A percentile compares a stretch with the other conserved stretches of the same genome.
phyloP scores from a whole-genome alignment of 768 basidiomycete genomes.

The Agaricus blazei region DNA sequence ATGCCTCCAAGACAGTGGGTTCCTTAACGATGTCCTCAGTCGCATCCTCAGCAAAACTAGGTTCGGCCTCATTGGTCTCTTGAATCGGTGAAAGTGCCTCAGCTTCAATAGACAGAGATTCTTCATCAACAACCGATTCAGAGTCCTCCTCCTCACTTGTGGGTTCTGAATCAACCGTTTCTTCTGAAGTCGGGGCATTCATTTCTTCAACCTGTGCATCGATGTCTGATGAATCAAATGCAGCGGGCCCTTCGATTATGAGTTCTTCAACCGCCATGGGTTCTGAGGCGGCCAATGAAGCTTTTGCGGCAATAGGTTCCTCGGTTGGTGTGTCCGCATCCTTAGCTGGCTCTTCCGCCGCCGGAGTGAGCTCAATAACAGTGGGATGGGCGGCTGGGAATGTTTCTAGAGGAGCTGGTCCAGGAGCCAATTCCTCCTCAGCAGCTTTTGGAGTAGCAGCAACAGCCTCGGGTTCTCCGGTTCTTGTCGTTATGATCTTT shows the following conservation, averaged over 20 bases:
- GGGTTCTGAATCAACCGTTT: neutral
- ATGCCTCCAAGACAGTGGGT: neutral
- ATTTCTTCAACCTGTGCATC: neutral
- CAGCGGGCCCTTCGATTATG: neutral
- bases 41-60: neutral
- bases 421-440: neutral
- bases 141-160: neutral
- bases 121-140: neutral
- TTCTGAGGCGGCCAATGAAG: neutral
- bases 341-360: too few species aligned
- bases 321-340: neutral
- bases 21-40: neutral
- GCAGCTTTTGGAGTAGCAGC: too few species aligned
- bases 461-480: too few species aligned
- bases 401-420: neutral
- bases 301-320: neutral
- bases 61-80: neutral
- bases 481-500: too few species aligned
- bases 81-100: neutral
- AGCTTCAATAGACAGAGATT: neutral
- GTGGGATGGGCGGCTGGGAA: too few species aligned
- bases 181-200: neutral
- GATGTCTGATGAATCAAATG: too few species aligned
- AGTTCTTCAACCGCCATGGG: slow-evolving; percentile 6
- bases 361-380: too few species aligned